Percentiles rank a stretch among this genome's conserved stretches.
These are phyloP conservation scores for Phytopythium mirpurense DNA, from an alignment of 352 stramenopile genomes.

Conservation along the genomic window DNA sequence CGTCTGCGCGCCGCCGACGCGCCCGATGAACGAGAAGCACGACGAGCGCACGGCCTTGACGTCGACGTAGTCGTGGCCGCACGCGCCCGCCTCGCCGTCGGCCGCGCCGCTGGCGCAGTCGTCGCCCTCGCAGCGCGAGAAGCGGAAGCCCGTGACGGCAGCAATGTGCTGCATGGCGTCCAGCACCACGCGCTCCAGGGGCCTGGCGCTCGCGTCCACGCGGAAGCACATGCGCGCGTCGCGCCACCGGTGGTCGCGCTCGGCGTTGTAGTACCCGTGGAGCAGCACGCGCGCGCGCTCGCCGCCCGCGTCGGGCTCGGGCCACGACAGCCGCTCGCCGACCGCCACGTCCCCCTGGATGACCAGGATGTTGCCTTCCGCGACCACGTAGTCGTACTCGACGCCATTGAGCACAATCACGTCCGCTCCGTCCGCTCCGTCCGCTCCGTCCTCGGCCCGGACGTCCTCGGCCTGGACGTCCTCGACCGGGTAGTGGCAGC, in stretches of 20 bases:
- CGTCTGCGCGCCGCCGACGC: constrained; percentile 55
- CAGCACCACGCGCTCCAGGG: constrained; percentile 34
- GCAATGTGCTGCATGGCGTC: constrained; percentile 61
- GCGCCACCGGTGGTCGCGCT: constrained; percentile 68
- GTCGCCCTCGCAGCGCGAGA: constrained; percentile 44
- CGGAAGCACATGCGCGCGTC: constrained; percentile 64
- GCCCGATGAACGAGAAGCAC: constrained; percentile 77
- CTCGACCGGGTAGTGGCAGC: constrained; percentile 64
- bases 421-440: constrained; percentile 21
- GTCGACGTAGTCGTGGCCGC: constrained; percentile 55
- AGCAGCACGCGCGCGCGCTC: constrained; percentile 27
- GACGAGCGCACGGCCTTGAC: constrained; percentile 48
- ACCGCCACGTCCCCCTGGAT: constrained; percentile 78
- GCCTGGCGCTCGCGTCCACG: constrained; percentile 35
- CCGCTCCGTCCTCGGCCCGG: constrained; percentile 17
- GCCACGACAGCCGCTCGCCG: constrained; percentile 40
- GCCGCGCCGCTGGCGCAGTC: constrained; percentile 16
- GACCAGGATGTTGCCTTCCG: constrained; percentile 68
- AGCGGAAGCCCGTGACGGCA: constrained; percentile 58
- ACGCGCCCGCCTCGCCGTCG: constrained; percentile 24
- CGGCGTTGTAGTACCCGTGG: constrained; percentile 80
- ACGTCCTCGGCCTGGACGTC: constrained; percentile 28
- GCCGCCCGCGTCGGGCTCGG: constrained; percentile 3
- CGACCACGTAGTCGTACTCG: constrained; percentile 78
- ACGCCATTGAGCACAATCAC: constrained; percentile 68